Evolutionary conservation across 2,329 filamentous ascomycete genomes (phyloP).

Genomic region (Alternaria gaisen): DNA sequence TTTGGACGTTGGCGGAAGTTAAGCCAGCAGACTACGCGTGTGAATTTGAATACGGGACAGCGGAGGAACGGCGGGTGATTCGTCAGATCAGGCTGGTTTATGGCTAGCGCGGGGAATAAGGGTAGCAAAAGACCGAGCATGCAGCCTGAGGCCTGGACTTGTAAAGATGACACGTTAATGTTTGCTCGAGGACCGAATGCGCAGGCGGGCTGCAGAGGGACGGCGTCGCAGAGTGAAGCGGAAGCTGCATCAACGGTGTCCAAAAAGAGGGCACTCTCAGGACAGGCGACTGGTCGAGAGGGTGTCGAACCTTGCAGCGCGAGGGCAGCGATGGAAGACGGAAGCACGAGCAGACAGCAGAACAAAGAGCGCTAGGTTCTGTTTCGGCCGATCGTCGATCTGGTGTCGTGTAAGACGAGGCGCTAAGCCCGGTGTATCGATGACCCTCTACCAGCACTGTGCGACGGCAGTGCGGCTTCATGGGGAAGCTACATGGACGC

Average conservation of each 20-base stretch:
- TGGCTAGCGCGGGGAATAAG: slow-evolving; percentile 18
- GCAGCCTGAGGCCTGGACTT: slow-evolving; percentile 15
- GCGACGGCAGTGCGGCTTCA: slow-evolving; percentile 12
- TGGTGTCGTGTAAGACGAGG: slow-evolving; percentile 11
- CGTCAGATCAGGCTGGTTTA: slow-evolving; percentile 6
- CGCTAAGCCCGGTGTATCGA: slow-evolving; percentile 5
- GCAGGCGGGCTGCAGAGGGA: neutral
- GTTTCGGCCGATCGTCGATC: slow-evolving; percentile 16
- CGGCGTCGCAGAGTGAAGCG: slow-evolving; percentile 10
- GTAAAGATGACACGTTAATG: slow-evolving; percentile 17
- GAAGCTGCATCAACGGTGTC: neutral
- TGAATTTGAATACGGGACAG: slow-evolving; percentile 9
- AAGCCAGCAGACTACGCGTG: slow-evolving; percentile 1
- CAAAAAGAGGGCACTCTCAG: slow-evolving; percentile 2
- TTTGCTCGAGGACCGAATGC: slow-evolving; percentile 4
- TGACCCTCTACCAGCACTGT: neutral
- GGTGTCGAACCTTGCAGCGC: neutral
- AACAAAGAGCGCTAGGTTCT: slow-evolving; percentile 11
- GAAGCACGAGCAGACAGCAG: neutral
- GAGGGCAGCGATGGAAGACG: neutral
- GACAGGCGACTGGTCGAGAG: neutral
- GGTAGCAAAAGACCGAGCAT: slow-evolving; percentile 17
- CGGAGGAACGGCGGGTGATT: slow-evolving; percentile 15
- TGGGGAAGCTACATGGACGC: neutral
- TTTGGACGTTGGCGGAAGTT: neutral